A percentile compares a stretch with the other conserved stretches of the same genome.
Evolutionary conservation across 2,329 filamentous ascomycete species (phyloP).

Genomic region (Fusarium sp.): DNA sequence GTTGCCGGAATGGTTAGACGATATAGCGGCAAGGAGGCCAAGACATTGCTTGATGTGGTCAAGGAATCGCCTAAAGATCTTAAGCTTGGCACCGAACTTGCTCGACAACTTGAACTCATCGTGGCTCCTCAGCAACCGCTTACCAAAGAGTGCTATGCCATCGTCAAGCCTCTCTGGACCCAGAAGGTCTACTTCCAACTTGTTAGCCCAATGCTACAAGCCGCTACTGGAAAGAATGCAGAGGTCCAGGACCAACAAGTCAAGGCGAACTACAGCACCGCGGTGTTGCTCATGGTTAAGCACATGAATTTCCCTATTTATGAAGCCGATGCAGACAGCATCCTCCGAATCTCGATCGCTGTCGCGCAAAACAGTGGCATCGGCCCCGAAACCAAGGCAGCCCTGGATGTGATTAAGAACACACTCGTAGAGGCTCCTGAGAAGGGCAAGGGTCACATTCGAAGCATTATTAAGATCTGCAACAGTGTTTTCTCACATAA

Average conservation of each 20-base stretch:
- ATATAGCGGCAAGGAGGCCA: constrained; percentile 52
- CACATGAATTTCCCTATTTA: constrained; percentile 64
- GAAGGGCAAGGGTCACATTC: constrained; percentile 60
- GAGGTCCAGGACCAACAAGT: constrained; percentile 44
- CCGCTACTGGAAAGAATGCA: constrained; percentile 52
- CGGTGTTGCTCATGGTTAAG: constrained; percentile 61
- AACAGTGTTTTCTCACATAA: constrained; percentile 53
- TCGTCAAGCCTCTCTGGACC: constrained; percentile 59
- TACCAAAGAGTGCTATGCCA: constrained; percentile 56
- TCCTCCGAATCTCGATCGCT: constrained; percentile 63
- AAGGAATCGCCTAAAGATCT: constrained; percentile 50
- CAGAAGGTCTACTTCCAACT: constrained; percentile 64
- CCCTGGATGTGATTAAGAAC: constrained; percentile 61
- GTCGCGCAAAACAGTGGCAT: constrained; percentile 57
- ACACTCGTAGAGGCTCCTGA: constrained; percentile 61
- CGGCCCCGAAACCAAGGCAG: constrained; percentile 59
- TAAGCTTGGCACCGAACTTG: constrained; percentile 54
- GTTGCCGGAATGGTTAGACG: constrained; percentile 54
- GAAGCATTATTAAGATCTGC: constrained; percentile 61
- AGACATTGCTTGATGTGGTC: constrained; percentile 51
- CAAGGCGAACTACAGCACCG: constrained; percentile 59
- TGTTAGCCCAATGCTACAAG: constrained; percentile 58
- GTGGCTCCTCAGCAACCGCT: constrained; percentile 56
- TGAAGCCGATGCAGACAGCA: constrained; percentile 60
- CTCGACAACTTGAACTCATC: constrained; percentile 57